A percentile compares a stretch with the other conserved stretches of the same genome.
These are phyloP conservation scores for Castanea sativa DNA, from an alignment of 306 rosid genomes.

Conservation along the genomic window DNA sequence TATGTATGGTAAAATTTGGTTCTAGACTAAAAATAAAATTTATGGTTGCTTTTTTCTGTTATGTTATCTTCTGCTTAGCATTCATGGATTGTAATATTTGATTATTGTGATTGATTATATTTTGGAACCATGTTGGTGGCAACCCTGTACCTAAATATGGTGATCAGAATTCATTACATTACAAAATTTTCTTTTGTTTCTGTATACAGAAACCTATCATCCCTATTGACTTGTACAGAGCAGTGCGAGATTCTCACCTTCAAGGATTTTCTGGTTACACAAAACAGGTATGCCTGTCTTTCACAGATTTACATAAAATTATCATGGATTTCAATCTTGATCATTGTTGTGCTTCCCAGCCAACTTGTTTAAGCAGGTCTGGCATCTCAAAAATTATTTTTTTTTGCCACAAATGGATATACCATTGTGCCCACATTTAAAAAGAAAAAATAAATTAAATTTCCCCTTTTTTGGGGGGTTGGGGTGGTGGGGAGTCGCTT, in stretches of 20 bases:
- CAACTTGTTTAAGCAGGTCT: not conserved
- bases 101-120: not conserved
- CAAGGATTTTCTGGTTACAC: conserved; percentile 91
- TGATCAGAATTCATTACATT: conserved; percentile 11
- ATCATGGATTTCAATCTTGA: not conserved
- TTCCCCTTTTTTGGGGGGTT: not conserved
- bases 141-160: not conserved
- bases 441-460: too few relatives aligned
- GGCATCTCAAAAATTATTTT: not conserved
- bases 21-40: not conserved
- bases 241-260: conserved; percentile 74
- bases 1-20: not conserved
- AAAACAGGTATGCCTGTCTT: conserved; percentile 59
- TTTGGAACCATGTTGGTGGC: not conserved
- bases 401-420: not conserved
- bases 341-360: not conserved
- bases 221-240: conserved; percentile 64
- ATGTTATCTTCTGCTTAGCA: not conserved
- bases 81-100: not conserved
- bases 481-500: not conserved
- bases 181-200: conserved; percentile 13
- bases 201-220: conserved; percentile 73
- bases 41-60: not conserved
- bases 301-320: conserved; percentile 12
- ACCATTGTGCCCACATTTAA: too few relatives aligned